Conservation (phyloP, 2,329 filamentous ascomycete species). For the Plenodomus biglobosus region DNA sequence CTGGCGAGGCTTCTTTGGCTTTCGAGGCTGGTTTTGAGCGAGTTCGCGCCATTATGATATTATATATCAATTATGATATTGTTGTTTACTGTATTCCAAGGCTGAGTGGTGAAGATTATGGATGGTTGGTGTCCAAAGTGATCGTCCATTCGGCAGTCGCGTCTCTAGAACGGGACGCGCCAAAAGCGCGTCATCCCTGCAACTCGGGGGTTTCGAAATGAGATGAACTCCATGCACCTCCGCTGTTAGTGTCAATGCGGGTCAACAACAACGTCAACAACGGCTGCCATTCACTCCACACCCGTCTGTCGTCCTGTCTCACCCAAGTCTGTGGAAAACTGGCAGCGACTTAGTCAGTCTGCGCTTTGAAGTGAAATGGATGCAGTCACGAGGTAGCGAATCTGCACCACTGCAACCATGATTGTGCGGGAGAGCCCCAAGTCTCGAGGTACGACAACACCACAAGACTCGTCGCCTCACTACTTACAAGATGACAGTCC, state of each 20-base stretch:
- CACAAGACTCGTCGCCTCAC: conserved; percentile 1
- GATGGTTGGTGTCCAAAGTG: conserved; percentile 1
- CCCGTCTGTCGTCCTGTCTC: not conserved
- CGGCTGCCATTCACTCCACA: conserved; percentile 2
- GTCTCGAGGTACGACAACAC: conserved; percentile 38
- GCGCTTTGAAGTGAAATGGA: conserved; percentile 25
- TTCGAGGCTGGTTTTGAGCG: conserved; percentile 34
- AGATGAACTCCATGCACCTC: not conserved
- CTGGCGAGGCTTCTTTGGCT: conserved; percentile 23
- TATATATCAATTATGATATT: not conserved
- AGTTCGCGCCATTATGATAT: conserved; percentile 36
- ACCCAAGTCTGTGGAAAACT: not conserved
- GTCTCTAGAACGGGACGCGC: conserved; percentile 15
- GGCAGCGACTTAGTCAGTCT: conserved; percentile 12
- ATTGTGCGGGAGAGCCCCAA: conserved; percentile 53
- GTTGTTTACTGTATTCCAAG: not conserved
- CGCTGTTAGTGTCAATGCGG: conserved; percentile 1
- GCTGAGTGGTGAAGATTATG: not conserved
- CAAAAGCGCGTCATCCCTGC: conserved; percentile 33
- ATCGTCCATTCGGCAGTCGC: conserved; percentile 7
- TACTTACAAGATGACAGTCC: conserved; percentile 35
- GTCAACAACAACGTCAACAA: conserved; percentile 25
- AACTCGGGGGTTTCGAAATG: conserved; percentile 30
- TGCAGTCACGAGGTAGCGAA: conserved; percentile 13
- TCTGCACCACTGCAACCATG: conserved; percentile 38